Evolutionary conservation across 106 monocot genomes (phyloP).

Genomic region (Dioscorea alata): DNA sequence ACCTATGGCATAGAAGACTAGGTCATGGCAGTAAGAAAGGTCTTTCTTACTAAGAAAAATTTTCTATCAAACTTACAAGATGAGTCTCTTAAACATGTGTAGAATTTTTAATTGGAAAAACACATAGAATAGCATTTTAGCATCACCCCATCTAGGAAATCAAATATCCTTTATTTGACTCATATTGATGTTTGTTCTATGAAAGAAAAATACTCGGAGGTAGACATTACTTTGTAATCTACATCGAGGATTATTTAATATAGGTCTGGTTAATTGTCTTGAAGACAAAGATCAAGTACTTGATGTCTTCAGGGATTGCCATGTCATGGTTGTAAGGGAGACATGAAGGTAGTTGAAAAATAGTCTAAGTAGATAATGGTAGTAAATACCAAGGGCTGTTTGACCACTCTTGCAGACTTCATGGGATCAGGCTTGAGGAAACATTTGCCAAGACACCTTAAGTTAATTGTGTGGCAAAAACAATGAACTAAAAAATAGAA

Average conservation of each 20-base stretch:
- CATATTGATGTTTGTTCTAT: neutral
- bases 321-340: no score
- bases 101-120: neutral
- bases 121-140: neutral
- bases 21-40: neutral
- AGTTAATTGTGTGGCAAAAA: no score
- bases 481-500: no score
- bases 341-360: no score
- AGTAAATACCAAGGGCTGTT: no score
- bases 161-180: constrained; percentile 1
- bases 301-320: no score
- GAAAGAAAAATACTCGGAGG: neutral
- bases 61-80: neutral
- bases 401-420: no score
- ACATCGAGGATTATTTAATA: neutral
- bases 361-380: no score
- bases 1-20: constrained; percentile 4
- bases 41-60: neutral
- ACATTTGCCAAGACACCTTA: no score
- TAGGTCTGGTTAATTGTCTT: no score
- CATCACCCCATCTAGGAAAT: neutral
- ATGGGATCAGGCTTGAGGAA: no score
- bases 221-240: neutral
- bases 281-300: no score
- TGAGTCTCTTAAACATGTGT: neutral